Base-by-base conservation (phyloP, 495 filamentous ascomycete genomes). In the Emericellopsis terricola region DNA sequence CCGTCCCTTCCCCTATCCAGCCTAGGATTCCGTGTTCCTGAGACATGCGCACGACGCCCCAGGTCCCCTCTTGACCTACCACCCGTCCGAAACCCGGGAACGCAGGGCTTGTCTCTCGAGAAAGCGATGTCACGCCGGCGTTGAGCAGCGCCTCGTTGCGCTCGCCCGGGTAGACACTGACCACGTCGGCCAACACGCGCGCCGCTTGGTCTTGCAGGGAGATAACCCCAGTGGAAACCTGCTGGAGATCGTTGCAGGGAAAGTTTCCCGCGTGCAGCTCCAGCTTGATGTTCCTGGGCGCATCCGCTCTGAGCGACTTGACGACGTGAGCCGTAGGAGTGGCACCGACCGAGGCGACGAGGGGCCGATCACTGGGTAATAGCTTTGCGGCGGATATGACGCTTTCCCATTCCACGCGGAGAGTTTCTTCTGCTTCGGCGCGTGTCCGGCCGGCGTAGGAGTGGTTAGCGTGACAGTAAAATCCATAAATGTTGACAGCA, bases 241-340 rank as follows among this genome's bases (percentile, higher is more conserved):
- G 47, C 28, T 50, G 47, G 17, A 50, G 45, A 28, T 50, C 47
- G 18, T 45, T 42, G 28, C 33, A 32, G 14, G 45, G 36, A 36
- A 39, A 50, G 19, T 50, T 49, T 2, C 46, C 48, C 21, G 52
- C 53, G 40, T 56, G 51, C 15, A 56, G 38, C 26, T 56, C 53
- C 17, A 56, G 31, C 31, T 50, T 39, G 34, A 51, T 18, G 16
- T 38, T 38, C 26, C 19, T 27, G 0, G 49, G 49, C 10, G 54
- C 26, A 0, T 9, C 33, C 5, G 41, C 38, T 29, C 44, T 47
- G 18, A 56, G 18, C 11, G 34, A 33, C 0, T 33, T 33, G 2
- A 54, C 51, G 3, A 56, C 53, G 36, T 56, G 53, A 18, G 53
- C 53, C 18, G 51, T 54, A 0, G 53, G 53, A 2, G 53, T 56